A percentile compares a stretch with the other conserved stretches of the same genome.
Conservation (phyloP, 2,329 filamentous ascomycete genomes). For the Fusarium sp. region DNA sequence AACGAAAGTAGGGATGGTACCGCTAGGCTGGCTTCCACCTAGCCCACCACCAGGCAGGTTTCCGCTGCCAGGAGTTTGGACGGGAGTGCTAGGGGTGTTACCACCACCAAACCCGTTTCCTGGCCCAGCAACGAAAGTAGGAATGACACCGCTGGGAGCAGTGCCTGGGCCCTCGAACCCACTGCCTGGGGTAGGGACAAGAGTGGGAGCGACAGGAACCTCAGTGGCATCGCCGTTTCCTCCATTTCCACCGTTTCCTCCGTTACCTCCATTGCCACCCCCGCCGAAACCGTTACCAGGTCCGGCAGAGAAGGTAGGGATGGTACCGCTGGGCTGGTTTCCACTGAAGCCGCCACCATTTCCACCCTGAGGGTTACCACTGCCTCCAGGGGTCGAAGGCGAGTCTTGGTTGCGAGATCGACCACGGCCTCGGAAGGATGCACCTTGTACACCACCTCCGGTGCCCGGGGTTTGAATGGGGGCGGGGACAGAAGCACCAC, state of each 20-base stretch:
- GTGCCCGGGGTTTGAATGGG: slow-evolving; percentile 2
- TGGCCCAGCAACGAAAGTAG: slow-evolving; percentile 20
- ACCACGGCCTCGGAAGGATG: not conserved
- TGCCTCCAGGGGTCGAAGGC: not conserved
- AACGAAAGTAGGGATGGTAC: slow-evolving; percentile 14
- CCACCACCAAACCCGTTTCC: slow-evolving; percentile 15
- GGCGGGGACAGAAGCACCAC: not conserved
- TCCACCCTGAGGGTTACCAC: not conserved
- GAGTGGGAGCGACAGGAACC: slow-evolving; percentile 14
- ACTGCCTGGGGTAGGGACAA: slow-evolving; percentile 21
- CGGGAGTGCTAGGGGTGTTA: not conserved
- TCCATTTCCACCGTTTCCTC: not conserved
- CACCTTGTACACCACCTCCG: not conserved
- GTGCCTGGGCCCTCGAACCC: slow-evolving; percentile 19
- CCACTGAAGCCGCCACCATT: not conserved
- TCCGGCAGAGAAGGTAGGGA: not conserved
- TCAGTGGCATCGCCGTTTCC: slow-evolving; percentile 2
- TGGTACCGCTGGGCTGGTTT: not conserved
- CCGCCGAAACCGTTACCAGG: not conserved
- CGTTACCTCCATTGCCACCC: not conserved
- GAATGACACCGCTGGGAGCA: not conserved
- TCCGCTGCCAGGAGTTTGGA: not conserved
- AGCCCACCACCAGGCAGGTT: not conserved
- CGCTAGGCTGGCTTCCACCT: not conserved
- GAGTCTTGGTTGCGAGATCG: not conserved